These are phyloP conservation scores for Tolypocladium nubicola DNA, from an alignment of 2,329 filamentous ascomycete species.

Conservation along the genomic window DNA sequence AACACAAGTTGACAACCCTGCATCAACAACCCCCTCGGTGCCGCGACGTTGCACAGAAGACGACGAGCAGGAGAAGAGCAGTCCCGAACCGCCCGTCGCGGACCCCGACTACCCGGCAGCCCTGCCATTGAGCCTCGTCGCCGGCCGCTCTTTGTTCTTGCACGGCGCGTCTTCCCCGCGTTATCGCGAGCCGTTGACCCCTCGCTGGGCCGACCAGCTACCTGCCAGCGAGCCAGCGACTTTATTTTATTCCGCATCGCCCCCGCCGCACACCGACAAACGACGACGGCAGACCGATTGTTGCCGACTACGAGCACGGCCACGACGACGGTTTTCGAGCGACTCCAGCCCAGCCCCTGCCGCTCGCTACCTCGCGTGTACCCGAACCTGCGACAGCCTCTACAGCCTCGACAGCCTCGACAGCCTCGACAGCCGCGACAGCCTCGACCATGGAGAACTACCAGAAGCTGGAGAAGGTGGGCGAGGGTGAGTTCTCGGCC, in stretches of 20 bases:
- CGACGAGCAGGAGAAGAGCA: neutral
- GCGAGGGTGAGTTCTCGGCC: slow-evolving; percentile 58
- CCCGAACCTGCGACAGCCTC: neutral
- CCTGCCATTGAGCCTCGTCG: neutral
- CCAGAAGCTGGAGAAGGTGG: slow-evolving; percentile 93
- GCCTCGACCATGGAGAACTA: slow-evolving; percentile 72
- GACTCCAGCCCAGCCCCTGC: neutral
- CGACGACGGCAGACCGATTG: neutral
- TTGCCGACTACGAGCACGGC: neutral
- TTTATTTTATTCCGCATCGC: slow-evolving; percentile 1
- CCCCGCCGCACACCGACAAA: slow-evolving; percentile 3
- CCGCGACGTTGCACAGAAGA: neutral
- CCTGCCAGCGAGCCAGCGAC: neutral
- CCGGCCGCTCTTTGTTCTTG: neutral
- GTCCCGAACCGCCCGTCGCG: neutral
- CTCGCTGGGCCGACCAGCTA: neutral
- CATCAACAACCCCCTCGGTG: neutral
- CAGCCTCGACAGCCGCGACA: neutral
- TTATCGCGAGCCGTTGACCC: neutral
- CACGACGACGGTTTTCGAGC: neutral
- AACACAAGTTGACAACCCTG: slow-evolving; percentile 1
- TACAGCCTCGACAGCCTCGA: neutral
- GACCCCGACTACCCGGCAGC: neutral
- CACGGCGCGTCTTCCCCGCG: neutral
- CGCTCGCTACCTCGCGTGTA: neutral